Evolutionary conservation across 2,329 filamentous ascomycete species (phyloP).

Genomic region (Apiospora aurea): DNA sequence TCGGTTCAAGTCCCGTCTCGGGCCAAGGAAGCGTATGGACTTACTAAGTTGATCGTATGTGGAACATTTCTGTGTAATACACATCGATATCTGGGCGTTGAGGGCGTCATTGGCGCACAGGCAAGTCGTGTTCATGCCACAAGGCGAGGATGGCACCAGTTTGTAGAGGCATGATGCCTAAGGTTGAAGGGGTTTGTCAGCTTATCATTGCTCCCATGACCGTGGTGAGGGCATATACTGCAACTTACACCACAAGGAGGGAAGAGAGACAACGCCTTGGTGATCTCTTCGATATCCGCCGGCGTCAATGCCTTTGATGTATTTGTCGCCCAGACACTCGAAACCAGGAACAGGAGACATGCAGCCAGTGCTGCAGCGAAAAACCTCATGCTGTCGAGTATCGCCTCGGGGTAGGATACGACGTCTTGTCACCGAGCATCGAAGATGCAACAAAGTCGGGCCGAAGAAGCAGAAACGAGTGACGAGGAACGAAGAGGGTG

Average conservation of each 20-base stretch:
- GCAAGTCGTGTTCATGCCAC: slow-evolving; percentile 19
- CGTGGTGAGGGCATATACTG: not conserved
- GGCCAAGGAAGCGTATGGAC: not conserved
- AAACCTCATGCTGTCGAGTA: not conserved
- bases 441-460: not conserved
- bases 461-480: not conserved
- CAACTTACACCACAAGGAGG: slow-evolving; percentile 10
- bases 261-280: slow-evolving; percentile 7
- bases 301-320: not conserved
- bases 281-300: not conserved
- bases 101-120: slow-evolving; percentile 1
- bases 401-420: not conserved
- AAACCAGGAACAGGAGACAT: not conserved
- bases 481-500: not conserved
- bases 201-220: not conserved
- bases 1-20: too few relatives aligned
- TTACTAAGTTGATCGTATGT: slow-evolving; percentile 25
- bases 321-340: not conserved
- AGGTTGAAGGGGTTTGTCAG: not conserved
- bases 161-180: not conserved
- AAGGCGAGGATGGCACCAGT: not conserved
- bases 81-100: not conserved
- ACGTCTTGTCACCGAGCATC: too few relatives aligned
- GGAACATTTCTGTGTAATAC: slow-evolving; percentile 15
- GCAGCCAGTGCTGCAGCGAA: not conserved